Evolutionary conservation across 441 rosid species (phyloP), one percentile per base, ranked within the genome.

Genomic region (Pelargonium citronellum): DNA sequence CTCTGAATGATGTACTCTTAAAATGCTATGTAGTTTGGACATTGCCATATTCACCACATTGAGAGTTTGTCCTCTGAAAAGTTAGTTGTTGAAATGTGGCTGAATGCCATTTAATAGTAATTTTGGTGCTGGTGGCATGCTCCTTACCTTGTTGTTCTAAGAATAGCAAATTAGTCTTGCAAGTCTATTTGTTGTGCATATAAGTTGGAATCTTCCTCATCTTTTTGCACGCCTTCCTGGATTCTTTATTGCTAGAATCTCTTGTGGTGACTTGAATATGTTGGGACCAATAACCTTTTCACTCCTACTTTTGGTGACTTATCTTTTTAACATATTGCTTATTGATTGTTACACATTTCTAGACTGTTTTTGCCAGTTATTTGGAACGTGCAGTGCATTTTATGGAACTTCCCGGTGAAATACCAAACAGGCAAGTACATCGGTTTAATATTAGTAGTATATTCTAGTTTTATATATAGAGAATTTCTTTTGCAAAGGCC

Each of bases 351-450:
- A 70, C 71, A 8, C 20, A 55, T 79, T 70, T 73, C 74, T 78
- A 92, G 99, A 84, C 88, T 69, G 98, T 93, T 72, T 95, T 95
- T 82, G 80, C 95, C 64, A 81, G 95, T 80, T 95, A 92, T 79
- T 68, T 87, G 71, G 91, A 91, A 15, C 99, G 97, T 72, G 89
- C 92, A 39, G 98, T 92, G 77, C 98, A 87, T 86, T 95, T 95
- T 75, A 95, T 92, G 99, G 99, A 92, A 82, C 92, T 95, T 77
- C 99, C 99, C 64, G 99, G 99, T 66, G 95, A 95, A 86, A 92
- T 92, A 84, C 97, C 91, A 62, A 92, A 91, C 84, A 95, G 98
- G 99, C 84, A 83, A 83, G 93, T 78, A 57, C 63, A 58, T 75
- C 15, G 49, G 64, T 22, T 41, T 53, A 53, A 7, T 39, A 63